Evolutionary conservation across 2,329 filamentous ascomycete species (phyloP).

Genomic region (Pestalotiopsis sp.): DNA sequence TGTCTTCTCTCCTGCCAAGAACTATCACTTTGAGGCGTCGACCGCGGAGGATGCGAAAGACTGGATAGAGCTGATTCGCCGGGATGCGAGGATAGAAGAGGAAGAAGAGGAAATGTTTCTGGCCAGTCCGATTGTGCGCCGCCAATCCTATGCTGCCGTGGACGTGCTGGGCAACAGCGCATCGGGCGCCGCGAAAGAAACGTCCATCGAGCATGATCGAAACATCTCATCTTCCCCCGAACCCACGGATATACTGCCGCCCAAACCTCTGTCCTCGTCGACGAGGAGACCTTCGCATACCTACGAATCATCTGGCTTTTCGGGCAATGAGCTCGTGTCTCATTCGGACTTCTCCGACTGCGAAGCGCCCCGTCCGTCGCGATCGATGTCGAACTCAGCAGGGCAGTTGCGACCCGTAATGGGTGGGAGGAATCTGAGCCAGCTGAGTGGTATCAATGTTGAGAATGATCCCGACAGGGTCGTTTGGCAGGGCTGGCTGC

Average conservation of each 20-base stretch:
- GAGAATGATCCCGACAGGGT: conserved; percentile 80
- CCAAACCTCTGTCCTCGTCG: conserved; percentile 33
- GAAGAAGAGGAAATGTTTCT: conserved; percentile 84
- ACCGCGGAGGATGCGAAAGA: conserved; percentile 75
- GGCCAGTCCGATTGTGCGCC: conserved; percentile 63
- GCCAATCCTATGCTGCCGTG: conserved; percentile 43
- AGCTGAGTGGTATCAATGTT: conserved; percentile 58
- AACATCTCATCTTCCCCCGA: conserved; percentile 65
- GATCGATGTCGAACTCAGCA: conserved; percentile 35
- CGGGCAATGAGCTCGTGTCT: conserved; percentile 70
- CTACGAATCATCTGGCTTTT: conserved; percentile 65
- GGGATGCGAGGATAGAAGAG: conserved; percentile 81
- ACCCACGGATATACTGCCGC: conserved; percentile 44
- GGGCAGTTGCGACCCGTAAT: conserved; percentile 37
- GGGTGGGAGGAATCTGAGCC: conserved; percentile 59
- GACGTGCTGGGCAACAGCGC: conserved; percentile 23
- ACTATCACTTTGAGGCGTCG: conserved; percentile 84
- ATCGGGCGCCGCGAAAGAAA: conserved; percentile 23
- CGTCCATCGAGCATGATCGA: conserved; percentile 39
- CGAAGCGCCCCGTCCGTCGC: conserved; percentile 49
- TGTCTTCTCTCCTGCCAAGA: conserved; percentile 86
- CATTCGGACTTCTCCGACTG: conserved; percentile 86
- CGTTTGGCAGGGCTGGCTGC: conserved; percentile 91
- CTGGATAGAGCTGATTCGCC: conserved; percentile 83
- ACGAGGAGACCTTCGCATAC: conserved; percentile 62